Evolutionary conservation across 129 eudicot species (phyloP).

Genomic region (Centella asiatica): DNA sequence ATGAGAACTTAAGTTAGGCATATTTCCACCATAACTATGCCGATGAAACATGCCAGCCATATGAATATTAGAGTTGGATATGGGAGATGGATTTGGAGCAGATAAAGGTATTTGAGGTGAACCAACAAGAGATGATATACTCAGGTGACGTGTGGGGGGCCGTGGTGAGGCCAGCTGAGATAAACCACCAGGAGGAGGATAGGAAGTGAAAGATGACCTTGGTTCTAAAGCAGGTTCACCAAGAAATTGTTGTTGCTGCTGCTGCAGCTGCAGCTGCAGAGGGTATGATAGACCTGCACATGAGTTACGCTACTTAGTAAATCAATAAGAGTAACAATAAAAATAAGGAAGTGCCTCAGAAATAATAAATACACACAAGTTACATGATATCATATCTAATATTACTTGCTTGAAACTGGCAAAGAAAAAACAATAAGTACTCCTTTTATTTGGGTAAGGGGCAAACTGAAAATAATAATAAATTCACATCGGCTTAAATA

Average conservation of each 20-base stretch:
- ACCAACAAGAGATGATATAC: conserved; percentile 34
- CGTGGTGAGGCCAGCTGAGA: conserved; percentile 56
- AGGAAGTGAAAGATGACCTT: conserved; percentile 68
- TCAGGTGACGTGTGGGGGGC: conserved; percentile 34
- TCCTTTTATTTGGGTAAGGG: too few relatives aligned
- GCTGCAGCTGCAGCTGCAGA: conserved; percentile 44
- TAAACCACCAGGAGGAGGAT: conserved; percentile 63
- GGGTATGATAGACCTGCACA: conserved; percentile 71
- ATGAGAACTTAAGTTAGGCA: conserved; percentile 52
- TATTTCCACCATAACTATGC: conserved; percentile 47
- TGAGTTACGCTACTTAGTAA: conserved; percentile 42
- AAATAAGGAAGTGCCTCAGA: too few relatives aligned
- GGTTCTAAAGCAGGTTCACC: conserved; percentile 71
- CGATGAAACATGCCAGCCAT: conserved; percentile 49
- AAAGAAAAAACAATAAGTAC: too few relatives aligned
- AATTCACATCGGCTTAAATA: too few relatives aligned
- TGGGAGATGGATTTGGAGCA: conserved; percentile 32
- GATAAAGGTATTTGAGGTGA: conserved; percentile 44
- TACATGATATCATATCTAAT: not conserved
- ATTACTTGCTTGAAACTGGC: not conserved
- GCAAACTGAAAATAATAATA: too few relatives aligned
- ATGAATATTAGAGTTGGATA: conserved; percentile 45
- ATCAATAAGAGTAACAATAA: too few relatives aligned
- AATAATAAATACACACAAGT: too few relatives aligned
- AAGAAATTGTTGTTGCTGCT: conserved; percentile 34